Evolutionary conservation across 345 rosid genomes (phyloP), one percentile per base, ranked within the genome.

Genomic region (Linum tenue): DNA sequence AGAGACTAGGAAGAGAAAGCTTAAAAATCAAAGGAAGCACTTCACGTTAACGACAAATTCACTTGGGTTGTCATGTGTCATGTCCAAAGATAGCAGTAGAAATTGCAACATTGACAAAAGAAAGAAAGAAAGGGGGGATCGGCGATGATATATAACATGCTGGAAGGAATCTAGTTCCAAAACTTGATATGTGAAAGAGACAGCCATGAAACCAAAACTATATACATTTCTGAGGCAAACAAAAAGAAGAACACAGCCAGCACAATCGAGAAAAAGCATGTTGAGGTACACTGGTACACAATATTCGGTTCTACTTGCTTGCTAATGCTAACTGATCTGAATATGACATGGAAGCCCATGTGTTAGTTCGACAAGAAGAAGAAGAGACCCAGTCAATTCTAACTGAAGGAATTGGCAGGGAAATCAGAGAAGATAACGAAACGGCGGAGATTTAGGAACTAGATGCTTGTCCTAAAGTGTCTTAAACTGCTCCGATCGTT

Each of bases 111-210:
- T 11, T 59, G 64, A 64, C 1, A 22, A 42, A 39, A 17, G 55
- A 17, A 60, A 53, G 62, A 65, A 72, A 69, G 68, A 68, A 56
- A 48, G 53, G 53, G 14, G 53, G 22, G 39, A 51, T 12, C 68
- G 53, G 40, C 31, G 60, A 22, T 55, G 5, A 69, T 22, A 22
- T 22, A 40, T 59, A 22, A 59, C 62, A 59, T 59, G 39, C 39
- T 14, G 36, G 55, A 55, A 67, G 7, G 60, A 60, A 66, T 56
- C 55, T 31, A 36, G 71, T 64, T 70, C 55, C 68, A 67, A 37
- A 61, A 48, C 68, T 73, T 69, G 64, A 60, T 37, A 63, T 39
- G 39, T 38, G 48, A 69, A 73, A 74, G 57, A 55, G 66, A 74
- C 62, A 69, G 38, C 44, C 14, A 15, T 31, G 35, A 66, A 61